Conservation (phyloP, 495 filamentous ascomycete genomes). For the Talaromyces stipitatus region DNA sequence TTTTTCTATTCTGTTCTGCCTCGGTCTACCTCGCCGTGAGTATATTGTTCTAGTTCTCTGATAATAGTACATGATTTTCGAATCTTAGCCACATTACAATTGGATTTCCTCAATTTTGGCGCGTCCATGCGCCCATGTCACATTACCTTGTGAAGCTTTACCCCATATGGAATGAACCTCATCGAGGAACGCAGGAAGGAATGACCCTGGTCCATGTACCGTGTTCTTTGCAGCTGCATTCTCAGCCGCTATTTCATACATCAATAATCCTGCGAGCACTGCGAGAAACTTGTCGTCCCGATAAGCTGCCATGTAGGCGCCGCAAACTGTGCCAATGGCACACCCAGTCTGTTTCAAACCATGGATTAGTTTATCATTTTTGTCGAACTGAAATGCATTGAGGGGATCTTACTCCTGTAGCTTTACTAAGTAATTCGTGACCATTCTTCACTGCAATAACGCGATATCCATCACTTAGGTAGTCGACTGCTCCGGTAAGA, state of each 20-base stretch:
- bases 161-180: slow-evolving; percentile 49
- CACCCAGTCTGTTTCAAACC: slow-evolving; percentile 58
- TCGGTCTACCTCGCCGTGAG: too few species aligned
- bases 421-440: slow-evolving; percentile 63
- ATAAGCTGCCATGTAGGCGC: slow-evolving; percentile 58
- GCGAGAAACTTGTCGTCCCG: slow-evolving; percentile 57
- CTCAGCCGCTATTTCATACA: slow-evolving; percentile 84
- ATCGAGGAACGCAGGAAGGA: slow-evolving; percentile 81
- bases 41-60: background rate
- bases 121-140: slow-evolving; percentile 43
- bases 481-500: slow-evolving; percentile 76
- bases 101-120: slow-evolving; percentile 46
- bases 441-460: slow-evolving; percentile 69
- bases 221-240: slow-evolving; percentile 54
- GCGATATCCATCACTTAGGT: slow-evolving; percentile 63
- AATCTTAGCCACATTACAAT: slow-evolving; percentile 12
- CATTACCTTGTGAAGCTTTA: slow-evolving; percentile 37
- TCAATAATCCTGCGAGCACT: slow-evolving; percentile 62
- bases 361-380: background rate
- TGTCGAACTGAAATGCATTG: background rate
- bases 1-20: background rate
- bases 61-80: background rate
- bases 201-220: slow-evolving; percentile 77
- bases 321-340: slow-evolving; percentile 72
- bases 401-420: slow-evolving; percentile 58